A percentile compares a stretch with the other conserved stretches of the same genome.
Conservation (phyloP, 1,284 basidiomycete species). For the Boletus hoseneyae region DNA sequence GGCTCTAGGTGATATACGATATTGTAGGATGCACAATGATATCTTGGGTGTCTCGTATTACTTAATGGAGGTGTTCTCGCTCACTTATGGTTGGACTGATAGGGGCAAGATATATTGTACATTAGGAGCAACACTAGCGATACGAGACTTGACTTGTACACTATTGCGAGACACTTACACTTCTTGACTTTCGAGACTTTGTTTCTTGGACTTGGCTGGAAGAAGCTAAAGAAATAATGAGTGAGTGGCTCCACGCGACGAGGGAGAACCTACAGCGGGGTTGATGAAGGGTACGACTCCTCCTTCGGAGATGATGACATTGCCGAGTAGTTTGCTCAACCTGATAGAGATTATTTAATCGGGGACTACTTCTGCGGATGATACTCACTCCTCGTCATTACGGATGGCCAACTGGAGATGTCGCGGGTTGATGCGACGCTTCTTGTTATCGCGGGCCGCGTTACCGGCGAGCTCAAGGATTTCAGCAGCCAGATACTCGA, state of each 20-base stretch:
- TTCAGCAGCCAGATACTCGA: constrained; percentile 72
- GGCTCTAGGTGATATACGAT: constrained; percentile 17
- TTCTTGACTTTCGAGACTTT: constrained; percentile 33
- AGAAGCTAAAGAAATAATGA: constrained; percentile 23
- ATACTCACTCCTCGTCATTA: constrained; percentile 74
- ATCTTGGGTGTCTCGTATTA: not conserved
- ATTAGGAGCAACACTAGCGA: constrained; percentile 12
- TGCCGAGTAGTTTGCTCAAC: constrained; percentile 70
- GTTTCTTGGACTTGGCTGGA: constrained; percentile 32
- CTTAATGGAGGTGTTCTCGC: not conserved
- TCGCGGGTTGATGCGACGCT: constrained; percentile 87
- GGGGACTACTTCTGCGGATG: not conserved
- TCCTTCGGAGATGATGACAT: constrained; percentile 89
- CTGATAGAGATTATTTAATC: constrained; percentile 26
- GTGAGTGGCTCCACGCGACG: not conserved
- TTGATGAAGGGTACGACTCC: constrained; percentile 73
- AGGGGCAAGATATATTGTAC: not conserved
- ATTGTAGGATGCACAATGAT: constrained; percentile 31
- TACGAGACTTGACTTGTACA: not conserved
- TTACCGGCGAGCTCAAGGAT: constrained; percentile 77
- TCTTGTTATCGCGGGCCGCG: constrained; percentile 64
- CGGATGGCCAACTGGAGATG: constrained; percentile 88
- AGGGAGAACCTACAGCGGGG: constrained; percentile 25
- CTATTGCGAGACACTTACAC: constrained; percentile 16
- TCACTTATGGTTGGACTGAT: not conserved